Conservation (phyloP, 192 early-diverging fungal genomes). For the Backusella mclennaniae region DNA sequence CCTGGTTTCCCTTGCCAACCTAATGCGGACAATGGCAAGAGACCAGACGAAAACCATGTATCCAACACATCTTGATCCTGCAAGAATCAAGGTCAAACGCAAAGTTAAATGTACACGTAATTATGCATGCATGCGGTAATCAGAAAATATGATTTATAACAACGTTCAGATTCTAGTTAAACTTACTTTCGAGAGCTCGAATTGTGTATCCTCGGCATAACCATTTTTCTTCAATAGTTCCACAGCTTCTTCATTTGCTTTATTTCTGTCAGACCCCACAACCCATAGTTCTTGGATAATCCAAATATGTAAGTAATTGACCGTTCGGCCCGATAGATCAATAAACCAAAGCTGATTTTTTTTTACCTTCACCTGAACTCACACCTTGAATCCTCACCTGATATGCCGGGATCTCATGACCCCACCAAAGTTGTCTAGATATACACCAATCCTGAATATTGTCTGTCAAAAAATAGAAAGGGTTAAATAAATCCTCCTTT, state of each 20-base stretch:
- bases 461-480: constrained; percentile 26
- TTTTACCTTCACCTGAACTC: constrained; percentile 4
- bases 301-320: neutral
- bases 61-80: constrained; percentile 94
- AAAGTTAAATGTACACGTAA: neutral
- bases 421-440: constrained; percentile 98
- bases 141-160: neutral
- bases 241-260: constrained; percentile 56
- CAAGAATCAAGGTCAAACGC: constrained; percentile 41
- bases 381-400: constrained; percentile 55
- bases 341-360: neutral
- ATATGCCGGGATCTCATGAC: constrained; percentile 93
- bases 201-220: constrained; percentile 37
- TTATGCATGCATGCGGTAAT: neutral
- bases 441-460: constrained; percentile 97
- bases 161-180: neutral
- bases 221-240: constrained; percentile 44
- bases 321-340: constrained; percentile 3
- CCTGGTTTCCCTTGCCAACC: constrained; percentile 37
- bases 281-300: constrained; percentile 59
- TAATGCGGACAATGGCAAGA: constrained; percentile 83
- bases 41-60: constrained; percentile 96
- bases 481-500: neutral
- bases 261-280: constrained; percentile 50
- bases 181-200: constrained; percentile 27